Base-by-base conservation (phyloP, 345 rosid genomes). In the Eucalyptus guilfoylei region DNA sequence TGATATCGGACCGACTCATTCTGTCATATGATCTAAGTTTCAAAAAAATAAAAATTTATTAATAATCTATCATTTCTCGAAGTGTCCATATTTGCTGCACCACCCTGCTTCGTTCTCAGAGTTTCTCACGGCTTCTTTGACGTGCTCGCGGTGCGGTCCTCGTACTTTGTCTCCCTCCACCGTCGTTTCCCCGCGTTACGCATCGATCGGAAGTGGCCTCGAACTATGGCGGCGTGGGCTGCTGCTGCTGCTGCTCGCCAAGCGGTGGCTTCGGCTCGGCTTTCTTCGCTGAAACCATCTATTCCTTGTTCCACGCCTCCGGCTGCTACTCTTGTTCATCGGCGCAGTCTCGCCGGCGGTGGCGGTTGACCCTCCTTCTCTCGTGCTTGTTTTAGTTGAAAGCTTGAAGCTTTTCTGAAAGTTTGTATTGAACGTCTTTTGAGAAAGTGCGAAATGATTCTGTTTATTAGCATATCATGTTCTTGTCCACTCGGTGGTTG, bases 281-380 rank as follows among this genome's bases (percentile, higher is more conserved):
- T 69, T 67, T 67, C 93, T 52, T 88, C 87, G 42, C 67, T 90
- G 9, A 89, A 67, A 49, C 52, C 69, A 24, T 45, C 92, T 45
- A 62, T 89, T 21, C 49, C 91, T 30, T 89, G 92, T 64, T 89
- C 47, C 47, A 14, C n/a, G 6, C 49, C 54, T 69, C 45, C 15
- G 19, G 64, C 87, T 40, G 62, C 60, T n/a, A 30, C 93, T 45
- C 91, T 92, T 37, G 86, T 92, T 88, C 95, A 88, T 24, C 91
- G 92, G 52, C 91, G 93, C 30, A 91, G 93, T 62, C 92, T 94
- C 6, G 92, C 95, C 49, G 86, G 88, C 54, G 93, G 92, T 19
- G 93, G 93, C 54, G 94, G 95, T 92, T 86, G 67, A 40, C 49
- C 45, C 76, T 76, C 47, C 87, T 47, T 49, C 52, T 44, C 32